These are phyloP conservation scores for Phalaenopsis equestris DNA, from an alignment of 106 monocot genomes.

Conservation along the genomic window DNA sequence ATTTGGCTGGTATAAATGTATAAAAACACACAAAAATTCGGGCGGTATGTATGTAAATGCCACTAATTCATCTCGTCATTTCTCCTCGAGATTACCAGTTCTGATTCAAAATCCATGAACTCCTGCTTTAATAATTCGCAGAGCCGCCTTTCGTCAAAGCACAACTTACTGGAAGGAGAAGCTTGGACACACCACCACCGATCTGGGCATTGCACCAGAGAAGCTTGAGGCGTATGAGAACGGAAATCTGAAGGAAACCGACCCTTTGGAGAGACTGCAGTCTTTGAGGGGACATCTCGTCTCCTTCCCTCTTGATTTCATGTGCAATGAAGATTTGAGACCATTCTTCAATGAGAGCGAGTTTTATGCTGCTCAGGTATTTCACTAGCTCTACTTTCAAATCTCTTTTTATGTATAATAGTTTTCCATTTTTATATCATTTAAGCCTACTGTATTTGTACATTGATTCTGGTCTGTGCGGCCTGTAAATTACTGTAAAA, in stretches of 20 bases:
- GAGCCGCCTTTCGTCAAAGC: conserved; percentile 54
- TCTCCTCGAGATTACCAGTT: background rate
- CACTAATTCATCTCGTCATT: background rate
- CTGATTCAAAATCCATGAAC: background rate
- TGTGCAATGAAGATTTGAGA: conserved; percentile 91
- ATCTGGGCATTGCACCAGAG: conserved; percentile 75
- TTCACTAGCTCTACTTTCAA: conserved; percentile 33
- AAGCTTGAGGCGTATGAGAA: conserved; percentile 57
- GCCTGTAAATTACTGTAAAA: too few species aligned
- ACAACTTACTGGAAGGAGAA: conserved; percentile 78
- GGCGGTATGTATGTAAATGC: too few species aligned
- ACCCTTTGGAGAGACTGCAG: conserved; percentile 61
- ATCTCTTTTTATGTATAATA: too few species aligned
- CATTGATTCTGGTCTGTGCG: too few species aligned
- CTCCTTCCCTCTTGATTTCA: conserved; percentile 87
- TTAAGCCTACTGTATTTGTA: too few species aligned
- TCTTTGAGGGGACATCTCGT: conserved; percentile 78
- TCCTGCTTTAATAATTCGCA: conserved; percentile 7
- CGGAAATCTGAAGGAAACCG: conserved; percentile 35
- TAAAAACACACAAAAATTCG: too few species aligned
- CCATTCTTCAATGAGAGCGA: conserved; percentile 89
- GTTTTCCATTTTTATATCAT: too few species aligned
- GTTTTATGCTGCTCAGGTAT: conserved; percentile 88
- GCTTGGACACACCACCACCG: conserved; percentile 79
- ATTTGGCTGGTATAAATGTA: too few species aligned